Evolutionary conservation across 148 eudicot species (phyloP), one percentile per base, ranked within the genome.

Genomic region (Silene uniflora): DNA sequence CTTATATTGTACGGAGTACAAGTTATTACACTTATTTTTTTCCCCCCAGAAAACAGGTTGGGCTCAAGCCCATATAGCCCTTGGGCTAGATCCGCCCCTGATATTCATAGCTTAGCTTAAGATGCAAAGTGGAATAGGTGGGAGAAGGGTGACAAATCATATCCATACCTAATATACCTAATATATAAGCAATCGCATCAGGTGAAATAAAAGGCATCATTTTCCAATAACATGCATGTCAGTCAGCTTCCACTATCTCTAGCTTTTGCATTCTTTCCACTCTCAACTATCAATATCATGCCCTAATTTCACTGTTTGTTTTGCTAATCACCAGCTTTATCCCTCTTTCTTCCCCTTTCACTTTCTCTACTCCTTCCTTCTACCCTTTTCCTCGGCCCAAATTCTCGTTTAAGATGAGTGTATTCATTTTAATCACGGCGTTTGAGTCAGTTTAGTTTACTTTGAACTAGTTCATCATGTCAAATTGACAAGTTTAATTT

Each of bases 221-320:
- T 46, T 35, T 18, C 13, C 49, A 65, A 21, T 24, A 21, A 47
- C 63, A 71, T 73, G 63, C 62, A 72, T 25, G 8, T 19, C 49
- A 66, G 72, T 78, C 81, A 78, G 29, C 72, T 63, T 78, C 81
- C 81, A 78, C 76, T 63, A 35, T 46, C 46, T 54, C 16, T 70
- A 44, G 13, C 68, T 69, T 59, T 60, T 62, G 16, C 47, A 46
- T 46, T 22, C 11, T 76, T 49, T 62, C 75, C 49, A 62, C 63
- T 32, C 52, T 22, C 52, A 71, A 77, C 75, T 13, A 77, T 77
- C 80, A 63, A 77, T 62, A 71, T 77, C 80, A 78, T 78, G 81
- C 73, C 81, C 81, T 78, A 78, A 78, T 71, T 78, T 78, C 76
- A 55, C 76, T 78, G 73, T 78, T 63, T n/a, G 22, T 24, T 44